These are phyloP conservation scores for Xylariomycetidae sp. DNA, from an alignment of 2,329 filamentous ascomycete species.

Conservation along the genomic window DNA sequence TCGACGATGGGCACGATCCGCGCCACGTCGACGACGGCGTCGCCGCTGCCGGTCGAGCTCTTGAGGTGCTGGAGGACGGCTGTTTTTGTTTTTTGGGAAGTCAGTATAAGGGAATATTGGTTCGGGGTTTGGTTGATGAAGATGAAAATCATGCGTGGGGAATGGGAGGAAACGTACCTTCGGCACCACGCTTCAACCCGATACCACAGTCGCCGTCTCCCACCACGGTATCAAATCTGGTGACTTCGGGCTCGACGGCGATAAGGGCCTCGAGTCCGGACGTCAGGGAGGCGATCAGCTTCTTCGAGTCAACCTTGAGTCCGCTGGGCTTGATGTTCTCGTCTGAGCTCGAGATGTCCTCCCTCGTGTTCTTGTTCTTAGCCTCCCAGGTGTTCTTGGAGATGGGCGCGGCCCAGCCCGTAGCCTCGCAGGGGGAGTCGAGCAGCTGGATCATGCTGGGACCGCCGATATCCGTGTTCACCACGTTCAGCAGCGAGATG, in stretches of 20 bases:
- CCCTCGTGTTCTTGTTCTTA: conserved; percentile 43
- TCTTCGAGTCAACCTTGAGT: conserved; percentile 47
- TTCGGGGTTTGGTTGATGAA: neutral
- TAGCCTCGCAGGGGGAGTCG: conserved; percentile 64
- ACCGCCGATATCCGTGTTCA: conserved; percentile 52
- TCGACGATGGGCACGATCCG: conserved; percentile 52
- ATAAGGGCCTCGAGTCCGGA: conserved; percentile 59
- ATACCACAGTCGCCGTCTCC: conserved; percentile 90
- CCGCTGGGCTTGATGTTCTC: conserved; percentile 38
- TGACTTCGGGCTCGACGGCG: conserved; percentile 65
- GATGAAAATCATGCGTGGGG: neutral
- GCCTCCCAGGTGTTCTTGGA: conserved; percentile 59
- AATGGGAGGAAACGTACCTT: no score
- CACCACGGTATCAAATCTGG: conserved; percentile 73
- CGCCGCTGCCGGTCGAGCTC: conserved; percentile 41
- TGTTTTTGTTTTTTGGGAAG: conserved; percentile 20
- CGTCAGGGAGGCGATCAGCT: conserved; percentile 48
- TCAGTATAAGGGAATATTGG: no score
- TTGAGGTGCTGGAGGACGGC: conserved; percentile 49
- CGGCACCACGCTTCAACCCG: conserved; percentile 80
- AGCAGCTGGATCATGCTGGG: conserved; percentile 64
- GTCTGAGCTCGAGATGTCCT: conserved; percentile 29
- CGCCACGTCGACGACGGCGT: conserved; percentile 49
- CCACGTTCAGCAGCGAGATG: conserved; percentile 63
- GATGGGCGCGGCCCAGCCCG: conserved; percentile 65